Conservation (phyloP, 345 rosid genomes). For the Populus nigra region DNA sequence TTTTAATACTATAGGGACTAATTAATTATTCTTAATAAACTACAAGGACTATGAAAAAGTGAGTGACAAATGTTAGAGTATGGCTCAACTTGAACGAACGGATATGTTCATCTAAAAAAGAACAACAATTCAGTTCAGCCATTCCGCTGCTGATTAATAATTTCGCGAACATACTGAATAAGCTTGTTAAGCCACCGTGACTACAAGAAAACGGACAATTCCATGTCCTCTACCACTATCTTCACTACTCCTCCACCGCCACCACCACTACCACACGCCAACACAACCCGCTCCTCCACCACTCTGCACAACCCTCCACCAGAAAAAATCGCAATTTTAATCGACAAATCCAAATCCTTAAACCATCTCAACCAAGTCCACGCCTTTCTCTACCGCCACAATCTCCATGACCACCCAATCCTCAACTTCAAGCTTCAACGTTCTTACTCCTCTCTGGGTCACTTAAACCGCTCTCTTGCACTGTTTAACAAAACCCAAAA, state of each 20-base stretch:
- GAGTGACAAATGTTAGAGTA: too few relatives aligned
- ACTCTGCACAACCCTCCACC: conserved; percentile 27
- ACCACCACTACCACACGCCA: conserved; percentile 10
- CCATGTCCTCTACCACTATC: conserved; percentile 23
- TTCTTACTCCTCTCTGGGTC: conserved; percentile 62
- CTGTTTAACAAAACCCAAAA: conserved; percentile 48
- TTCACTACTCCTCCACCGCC: conserved; percentile 12
- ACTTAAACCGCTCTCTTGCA: conserved; percentile 43
- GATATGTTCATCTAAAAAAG: too few relatives aligned
- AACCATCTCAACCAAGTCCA: conserved; percentile 57
- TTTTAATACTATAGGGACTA: too few relatives aligned
- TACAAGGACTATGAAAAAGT: too few relatives aligned
- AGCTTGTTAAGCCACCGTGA: too few relatives aligned
- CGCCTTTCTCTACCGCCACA: conserved; percentile 63
- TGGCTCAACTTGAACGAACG: too few relatives aligned
- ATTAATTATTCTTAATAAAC: too few relatives aligned
- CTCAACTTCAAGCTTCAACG: conserved; percentile 81
- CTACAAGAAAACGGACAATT: neutral
- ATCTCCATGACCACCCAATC: conserved; percentile 47
- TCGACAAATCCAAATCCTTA: conserved; percentile 46
- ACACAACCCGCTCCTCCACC: conserved; percentile 16
- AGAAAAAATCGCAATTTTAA: conserved; percentile 42
- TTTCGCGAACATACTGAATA: too few relatives aligned
- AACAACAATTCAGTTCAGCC: too few relatives aligned
- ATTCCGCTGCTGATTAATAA: too few relatives aligned